Base-by-base conservation (phyloP, 495 filamentous ascomycete species). In the Penicillium riverlandense region DNA sequence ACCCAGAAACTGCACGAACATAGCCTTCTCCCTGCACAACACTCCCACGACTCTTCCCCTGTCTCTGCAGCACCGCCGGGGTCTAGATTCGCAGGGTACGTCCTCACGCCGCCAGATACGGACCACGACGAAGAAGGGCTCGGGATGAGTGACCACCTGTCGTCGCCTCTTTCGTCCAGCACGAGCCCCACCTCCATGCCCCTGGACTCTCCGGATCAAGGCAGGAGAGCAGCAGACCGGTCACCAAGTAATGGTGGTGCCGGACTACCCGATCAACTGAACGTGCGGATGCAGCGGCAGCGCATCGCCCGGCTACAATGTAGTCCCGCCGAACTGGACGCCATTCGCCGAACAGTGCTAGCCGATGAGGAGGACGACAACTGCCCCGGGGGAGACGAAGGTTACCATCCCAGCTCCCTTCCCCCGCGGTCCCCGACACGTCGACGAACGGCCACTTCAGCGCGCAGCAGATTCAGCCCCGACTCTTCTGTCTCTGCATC, bases 1-100 rank as follows among this genome's bases (percentile, higher is more conserved):
- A 73, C 70, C 6, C 58, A 63, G 42, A 71, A 70, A 61, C 47
- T 73, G 4, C 67, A 73, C 41, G 70, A 71, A 48, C 70, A 73
- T 41, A 66, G 66, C 4, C 59, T 73, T 35, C 54, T 63, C 28
- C 50, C 53, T 22, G 22, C 50, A 58, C 10, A 37, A 50, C 33
- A 35, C 38, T 28, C 41, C 33, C 14, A 31, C 35, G 4, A 29
- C 47, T 13, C 41, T 49, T 12, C 37, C 34, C 41, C 31, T 41
- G 41, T 8, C 33, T 40, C 29, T 51, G 22, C 16, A 9, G 10
- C 36, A 40, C 8, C 6, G 45, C 50, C 37, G 44, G 44, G 27
- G 22, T 29, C 12, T 35, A 7, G 39, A 28, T 59, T 61, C 49
- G 43, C 60, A 7, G 58, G 58, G 28, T 65, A 67, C 48, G 52